Conservation (phyloP, 805 yeast species). For the Candida argentea region DNA sequence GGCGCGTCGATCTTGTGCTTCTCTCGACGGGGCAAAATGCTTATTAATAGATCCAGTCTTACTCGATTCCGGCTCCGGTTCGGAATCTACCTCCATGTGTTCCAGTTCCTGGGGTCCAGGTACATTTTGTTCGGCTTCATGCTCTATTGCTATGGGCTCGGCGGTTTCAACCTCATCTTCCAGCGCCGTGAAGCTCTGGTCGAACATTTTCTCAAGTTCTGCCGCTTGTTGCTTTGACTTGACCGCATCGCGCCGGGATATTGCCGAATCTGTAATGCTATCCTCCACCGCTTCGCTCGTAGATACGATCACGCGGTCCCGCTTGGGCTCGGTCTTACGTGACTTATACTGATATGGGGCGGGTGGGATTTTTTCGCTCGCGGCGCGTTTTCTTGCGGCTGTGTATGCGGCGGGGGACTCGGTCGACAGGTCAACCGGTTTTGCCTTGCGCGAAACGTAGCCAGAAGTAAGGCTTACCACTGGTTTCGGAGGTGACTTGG, state of each 20-base stretch:
- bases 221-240: too few relatives aligned
- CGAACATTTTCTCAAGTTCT: slow-evolving; percentile 7
- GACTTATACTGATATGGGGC: slow-evolving; percentile 24
- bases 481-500: slow-evolving; percentile 1
- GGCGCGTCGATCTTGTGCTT: not conserved
- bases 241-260: too few relatives aligned
- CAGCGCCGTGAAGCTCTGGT: slow-evolving; percentile 8
- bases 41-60: not conserved
- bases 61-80: slow-evolving; percentile 1
- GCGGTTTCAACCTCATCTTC: slow-evolving; percentile 4
- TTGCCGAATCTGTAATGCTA: not conserved
- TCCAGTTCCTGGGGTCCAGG: slow-evolving; percentile 2
- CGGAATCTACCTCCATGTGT: not conserved
- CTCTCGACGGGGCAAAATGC: not conserved
- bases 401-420: slow-evolving; percentile 4
- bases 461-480: slow-evolving; percentile 11
- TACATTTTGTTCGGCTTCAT: slow-evolving; percentile 6
- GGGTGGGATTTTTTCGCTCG: not conserved
- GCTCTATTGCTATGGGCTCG: slow-evolving; percentile 3
- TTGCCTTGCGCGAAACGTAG: slow-evolving; percentile 15
- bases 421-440: slow-evolving; percentile 5
- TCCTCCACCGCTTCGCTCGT: slow-evolving; percentile 3
- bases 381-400: not conserved
- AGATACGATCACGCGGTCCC: slow-evolving; percentile 29
- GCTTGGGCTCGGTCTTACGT: slow-evolving; percentile 19